Conservation (phyloP, 345 rosid species). For the Physaria fendleri region DNA sequence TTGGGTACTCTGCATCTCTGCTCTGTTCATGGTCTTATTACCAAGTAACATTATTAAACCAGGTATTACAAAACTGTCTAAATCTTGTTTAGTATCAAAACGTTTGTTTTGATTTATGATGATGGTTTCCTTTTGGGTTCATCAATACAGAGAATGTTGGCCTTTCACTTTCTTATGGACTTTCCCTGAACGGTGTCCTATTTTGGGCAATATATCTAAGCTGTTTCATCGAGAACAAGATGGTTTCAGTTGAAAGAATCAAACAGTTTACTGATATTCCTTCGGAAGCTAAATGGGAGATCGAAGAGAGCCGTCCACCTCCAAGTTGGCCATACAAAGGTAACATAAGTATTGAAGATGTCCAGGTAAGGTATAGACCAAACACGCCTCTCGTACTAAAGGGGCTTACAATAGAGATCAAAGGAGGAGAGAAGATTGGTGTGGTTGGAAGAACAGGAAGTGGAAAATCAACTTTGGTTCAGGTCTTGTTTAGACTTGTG, state of each 20-base stretch:
- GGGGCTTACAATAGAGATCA: slow-evolving; percentile 72
- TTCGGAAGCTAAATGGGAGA: slow-evolving; percentile 78
- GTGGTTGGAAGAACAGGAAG: slow-evolving; percentile 97
- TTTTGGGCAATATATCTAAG: slow-evolving; percentile 76
- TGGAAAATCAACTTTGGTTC: slow-evolving; percentile 90
- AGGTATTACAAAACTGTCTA: slow-evolving; percentile 35
- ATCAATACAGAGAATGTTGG: slow-evolving; percentile 67
- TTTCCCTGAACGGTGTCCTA: slow-evolving; percentile 72
- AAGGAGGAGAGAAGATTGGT: slow-evolving; percentile 87
- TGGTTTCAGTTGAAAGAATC: slow-evolving; percentile 92
- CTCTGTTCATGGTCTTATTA: slow-evolving; percentile 70
- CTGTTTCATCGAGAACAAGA: slow-evolving; percentile 82
- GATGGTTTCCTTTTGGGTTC: background rate
- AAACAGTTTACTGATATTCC: slow-evolving; percentile 77
- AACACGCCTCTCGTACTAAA: slow-evolving; percentile 84
- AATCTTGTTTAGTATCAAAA: background rate
- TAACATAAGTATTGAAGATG: slow-evolving; percentile 63
- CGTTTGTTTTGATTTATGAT: background rate
- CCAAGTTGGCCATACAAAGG: slow-evolving; percentile 75
- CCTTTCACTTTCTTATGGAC: slow-evolving; percentile 82
- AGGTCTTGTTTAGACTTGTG: slow-evolving; percentile 84
- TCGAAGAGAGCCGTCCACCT: slow-evolving; percentile 57
- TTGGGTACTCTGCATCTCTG: slow-evolving; percentile 62
- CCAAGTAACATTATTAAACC: slow-evolving; percentile 81
- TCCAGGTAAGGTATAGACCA: slow-evolving; percentile 84